Base-by-base conservation (phyloP, 805 yeast species). In the Tetrapisispora pingtungensis region DNA sequence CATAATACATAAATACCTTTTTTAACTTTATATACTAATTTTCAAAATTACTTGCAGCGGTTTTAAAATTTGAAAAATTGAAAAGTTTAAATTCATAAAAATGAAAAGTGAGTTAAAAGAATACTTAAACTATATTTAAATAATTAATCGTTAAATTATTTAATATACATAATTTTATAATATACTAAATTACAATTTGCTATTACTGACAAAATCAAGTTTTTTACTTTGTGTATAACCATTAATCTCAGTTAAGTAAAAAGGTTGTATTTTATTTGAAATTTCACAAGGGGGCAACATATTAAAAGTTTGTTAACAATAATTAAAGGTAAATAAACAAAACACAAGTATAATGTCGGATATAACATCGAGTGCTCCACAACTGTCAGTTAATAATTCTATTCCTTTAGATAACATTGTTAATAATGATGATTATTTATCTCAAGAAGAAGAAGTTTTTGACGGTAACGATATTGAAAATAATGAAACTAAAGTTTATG, bases 391-490 rank as follows among this genome's bases (percentile, higher is more conserved):
- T 5, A 7, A 17, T 7, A 32, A 24, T 22, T 33, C 31, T 14
- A 19, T 14, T 15, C 26, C 18, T 13, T 17, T 31, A 24, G 42
- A 19, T n/a, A 33, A 33, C 27, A 28, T 18, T 4, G 31, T 47
- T 17, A 58, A 53, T 38, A 57, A 66, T 13, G 71, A 66, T 40
- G 71, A 66, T 42, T 67, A 66, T 46, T 50, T 68, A 27, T 65
- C 70, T 0, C 72, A 70, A 28, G 64, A 62, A 41, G 74, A 69
- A 30, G 70, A 69, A 49, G 68, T 69, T 27, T 64, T 70, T 35
- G 74, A 70, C 49, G 70, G 72, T 49, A 70, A 70, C 47, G 74
- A 70, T 55, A 57, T 67, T 30, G 65, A 70, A 32, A 63, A 62
- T 40, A 64, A 64, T 42, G 65, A 62, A 46, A 60, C 60, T 13